Percentiles rank a stretch among this genome's conserved stretches.
These are phyloP conservation scores for Vicia villosa DNA, from an alignment of 306 rosid species.

Conservation along the genomic window DNA sequence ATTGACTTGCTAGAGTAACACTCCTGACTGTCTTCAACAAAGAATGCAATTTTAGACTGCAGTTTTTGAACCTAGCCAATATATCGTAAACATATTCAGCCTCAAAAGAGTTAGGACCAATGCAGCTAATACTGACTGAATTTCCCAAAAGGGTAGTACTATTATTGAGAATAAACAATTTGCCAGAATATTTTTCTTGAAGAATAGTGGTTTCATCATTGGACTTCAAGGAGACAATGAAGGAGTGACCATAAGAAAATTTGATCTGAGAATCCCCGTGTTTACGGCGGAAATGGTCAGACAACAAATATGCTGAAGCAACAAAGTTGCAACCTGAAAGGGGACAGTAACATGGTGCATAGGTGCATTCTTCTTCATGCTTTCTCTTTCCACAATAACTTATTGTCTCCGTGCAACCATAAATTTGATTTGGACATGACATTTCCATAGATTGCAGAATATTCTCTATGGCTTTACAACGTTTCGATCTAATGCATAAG, in stretches of 20 bases:
- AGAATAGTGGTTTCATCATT: neutral
- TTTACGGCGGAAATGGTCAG: neutral
- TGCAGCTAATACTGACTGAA: neutral
- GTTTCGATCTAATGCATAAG: slow-evolving; percentile 48
- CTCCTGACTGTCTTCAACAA: neutral
- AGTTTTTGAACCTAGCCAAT: neutral
- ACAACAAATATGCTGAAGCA: neutral
- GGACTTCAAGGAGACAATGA: neutral
- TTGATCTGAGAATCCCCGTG: neutral
- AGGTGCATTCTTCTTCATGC: neutral
- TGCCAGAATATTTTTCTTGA: neutral
- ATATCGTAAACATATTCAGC: neutral
- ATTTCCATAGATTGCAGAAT: slow-evolving; percentile 52
- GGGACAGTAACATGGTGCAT: neutral
- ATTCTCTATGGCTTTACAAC: slow-evolving; percentile 63
- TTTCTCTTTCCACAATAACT: neutral
- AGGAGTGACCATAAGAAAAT: neutral
- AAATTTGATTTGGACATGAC: slow-evolving; percentile 1
- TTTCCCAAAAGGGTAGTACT: neutral
- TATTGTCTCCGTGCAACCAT: neutral
- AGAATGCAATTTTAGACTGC: neutral
- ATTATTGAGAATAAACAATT: slow-evolving; percentile 3
- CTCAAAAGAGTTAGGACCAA: neutral
- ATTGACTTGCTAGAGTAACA: neutral
- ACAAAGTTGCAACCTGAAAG: neutral